Evolutionary conservation across 208 protist species (phyloP).

Genomic region (Crithidia bombi): DNA sequence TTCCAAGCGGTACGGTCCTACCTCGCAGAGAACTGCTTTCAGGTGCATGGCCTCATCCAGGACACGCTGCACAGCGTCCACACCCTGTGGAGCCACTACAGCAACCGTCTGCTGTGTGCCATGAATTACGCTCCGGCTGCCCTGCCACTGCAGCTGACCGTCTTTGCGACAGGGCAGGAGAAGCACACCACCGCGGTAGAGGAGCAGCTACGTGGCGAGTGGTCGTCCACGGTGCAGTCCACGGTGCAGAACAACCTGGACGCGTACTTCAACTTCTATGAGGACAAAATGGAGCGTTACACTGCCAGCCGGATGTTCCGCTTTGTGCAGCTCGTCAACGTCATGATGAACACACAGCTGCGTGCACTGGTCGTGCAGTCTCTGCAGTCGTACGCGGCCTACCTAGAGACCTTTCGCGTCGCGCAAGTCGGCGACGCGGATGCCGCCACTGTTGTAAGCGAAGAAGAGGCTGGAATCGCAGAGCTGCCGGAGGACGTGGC

Average conservation of each 20-base stretch:
- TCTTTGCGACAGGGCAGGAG: constrained; percentile 73
- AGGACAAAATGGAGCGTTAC: constrained; percentile 91
- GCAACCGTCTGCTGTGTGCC: constrained; percentile 61
- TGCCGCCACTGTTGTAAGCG: background rate
- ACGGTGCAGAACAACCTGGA: constrained; percentile 95
- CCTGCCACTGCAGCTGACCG: constrained; percentile 74
- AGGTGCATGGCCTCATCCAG: constrained; percentile 84
- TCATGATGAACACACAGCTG: constrained; percentile 92
- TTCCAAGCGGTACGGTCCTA: constrained; percentile 62
- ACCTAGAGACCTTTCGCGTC: constrained; percentile 74
- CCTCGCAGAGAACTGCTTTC: constrained; percentile 89
- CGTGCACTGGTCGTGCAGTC: constrained; percentile 77
- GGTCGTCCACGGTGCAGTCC: constrained; percentile 89
- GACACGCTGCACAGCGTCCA: constrained; percentile 83
- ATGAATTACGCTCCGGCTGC: constrained; percentile 42
- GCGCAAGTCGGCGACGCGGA: constrained; percentile 4
- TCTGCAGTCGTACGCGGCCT: constrained; percentile 77
- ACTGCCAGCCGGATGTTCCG: constrained; percentile 82
- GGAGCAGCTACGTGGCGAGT: constrained; percentile 91
- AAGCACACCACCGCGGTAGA: constrained; percentile 58
- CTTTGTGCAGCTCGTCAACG: constrained; percentile 91
- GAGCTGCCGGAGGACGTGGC: constrained; percentile 70
- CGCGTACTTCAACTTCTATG: constrained; percentile 94
- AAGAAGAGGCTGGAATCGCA: constrained; percentile 44
- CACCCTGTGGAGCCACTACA: constrained; percentile 80